Base-by-base conservation (phyloP, 2,329 filamentous ascomycete genomes). In the Cordyceps farinosa region DNA sequence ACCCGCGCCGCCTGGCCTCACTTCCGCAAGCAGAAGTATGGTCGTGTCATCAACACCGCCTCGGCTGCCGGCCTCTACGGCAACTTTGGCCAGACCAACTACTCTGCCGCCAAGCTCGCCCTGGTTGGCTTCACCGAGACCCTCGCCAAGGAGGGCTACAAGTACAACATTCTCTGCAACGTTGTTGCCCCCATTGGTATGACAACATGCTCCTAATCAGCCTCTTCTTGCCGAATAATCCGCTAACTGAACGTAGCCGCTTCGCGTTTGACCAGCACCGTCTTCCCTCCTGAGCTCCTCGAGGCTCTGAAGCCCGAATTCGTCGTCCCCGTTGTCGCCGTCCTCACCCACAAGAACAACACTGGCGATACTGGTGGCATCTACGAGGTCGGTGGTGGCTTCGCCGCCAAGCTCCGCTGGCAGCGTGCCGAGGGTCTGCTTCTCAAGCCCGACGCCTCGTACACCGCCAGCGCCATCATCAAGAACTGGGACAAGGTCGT, bases 1-100 rank as follows among this genome's bases (percentile, higher is more conserved):
- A 85, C 95, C 66, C 89, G 88, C 77, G 95, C 95, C 67, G 95
- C 95, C 59, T 99, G 95, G 94, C 92, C 94, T 65, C 84, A 98
- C 79, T 98, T 99, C 85, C 87, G 94, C 74, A 98, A 98, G 82
- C 95, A 99, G 80, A 98, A 97, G 86, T 99, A 91, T 76, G 95
- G 95, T 67, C 87, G 95, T 71, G 84, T 99, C 69, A 97, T 99
- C 80, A 98, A 96, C 84, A 98, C 95, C 30, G 87, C 94, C 44
- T 98, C 94, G n/a, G 92, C 92, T 63, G 93, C 95, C 66, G 95
- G 95, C 71, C 84, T 99, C 61, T 98, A 96, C 76, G 95, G 95
- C 72, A 95, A 87, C 80, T 98, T 97, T 73, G 95, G 94, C 68
- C 94, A 98, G 81, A 87, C 88, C 76, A 98, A 97, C 80, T 99